A percentile compares a stretch with the other conserved stretches of the same genome.
phyloP scores from a whole-genome alignment of 2,329 filamentous ascomycete genomes.

The Pseudocercospora eumusae region DNA sequence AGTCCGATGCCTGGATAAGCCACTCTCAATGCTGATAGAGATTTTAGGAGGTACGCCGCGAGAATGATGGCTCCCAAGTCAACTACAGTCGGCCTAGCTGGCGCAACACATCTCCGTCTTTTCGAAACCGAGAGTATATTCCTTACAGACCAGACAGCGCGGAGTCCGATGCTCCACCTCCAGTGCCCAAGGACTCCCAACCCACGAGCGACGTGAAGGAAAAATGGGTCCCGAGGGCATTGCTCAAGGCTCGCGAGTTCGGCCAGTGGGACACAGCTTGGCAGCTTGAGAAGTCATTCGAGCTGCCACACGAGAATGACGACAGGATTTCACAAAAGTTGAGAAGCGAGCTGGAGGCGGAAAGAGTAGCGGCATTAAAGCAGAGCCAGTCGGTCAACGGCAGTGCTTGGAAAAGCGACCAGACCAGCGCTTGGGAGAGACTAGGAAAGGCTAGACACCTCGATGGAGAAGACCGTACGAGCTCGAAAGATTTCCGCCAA shows the following conservation, averaged over 20 bases:
- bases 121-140: neutral
- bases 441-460: neutral
- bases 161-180: neutral
- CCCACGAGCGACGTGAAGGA: neutral
- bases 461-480: neutral
- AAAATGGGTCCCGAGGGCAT: neutral
- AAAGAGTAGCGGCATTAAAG: neutral
- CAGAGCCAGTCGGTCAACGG: neutral
- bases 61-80: neutral
- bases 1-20: neutral
- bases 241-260: neutral
- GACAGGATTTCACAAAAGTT: neutral
- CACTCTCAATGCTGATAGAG: too few relatives aligned
- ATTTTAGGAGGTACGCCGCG: neutral
- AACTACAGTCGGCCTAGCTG: conserved; percentile 3
- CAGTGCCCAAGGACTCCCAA: too few relatives aligned
- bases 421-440: neutral
- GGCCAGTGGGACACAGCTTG: neutral
- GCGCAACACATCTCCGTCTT: neutral
- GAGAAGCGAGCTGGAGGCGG: neutral
- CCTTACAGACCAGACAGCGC: neutral
- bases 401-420: neutral
- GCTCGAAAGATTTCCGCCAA: neutral
- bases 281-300: neutral
- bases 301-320: neutral